Conservation (phyloP, 495 filamentous ascomycete genomes). For the Copromyces sp. region DNA sequence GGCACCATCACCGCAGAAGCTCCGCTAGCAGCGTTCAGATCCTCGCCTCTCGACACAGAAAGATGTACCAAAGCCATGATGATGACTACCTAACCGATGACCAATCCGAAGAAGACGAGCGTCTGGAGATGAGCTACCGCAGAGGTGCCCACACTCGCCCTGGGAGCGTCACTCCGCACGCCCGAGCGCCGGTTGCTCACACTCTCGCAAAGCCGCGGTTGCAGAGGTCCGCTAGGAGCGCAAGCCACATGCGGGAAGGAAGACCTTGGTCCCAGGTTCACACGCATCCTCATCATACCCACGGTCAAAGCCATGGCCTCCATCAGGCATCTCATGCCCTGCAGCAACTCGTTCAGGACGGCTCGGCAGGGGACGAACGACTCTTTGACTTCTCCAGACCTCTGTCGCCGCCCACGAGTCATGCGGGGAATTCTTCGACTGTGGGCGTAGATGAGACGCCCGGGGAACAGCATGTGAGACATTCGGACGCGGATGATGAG, state of each 20-base stretch:
- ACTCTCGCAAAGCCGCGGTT: conserved; percentile 11
- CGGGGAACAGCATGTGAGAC: not conserved
- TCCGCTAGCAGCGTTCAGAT: conserved; percentile 22
- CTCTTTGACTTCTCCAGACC: conserved; percentile 26
- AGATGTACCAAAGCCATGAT: conserved; percentile 8
- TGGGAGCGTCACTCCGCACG: conserved; percentile 20
- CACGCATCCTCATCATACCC: conserved; percentile 1
- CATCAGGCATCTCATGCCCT: conserved; percentile 5
- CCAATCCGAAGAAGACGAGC: conserved; percentile 33
- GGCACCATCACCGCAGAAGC: conserved; percentile 10
- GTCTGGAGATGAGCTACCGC: conserved; percentile 27
- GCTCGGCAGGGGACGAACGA: not conserved
- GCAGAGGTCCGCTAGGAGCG: conserved; percentile 19
- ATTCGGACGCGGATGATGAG: not conserved
- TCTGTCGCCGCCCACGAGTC: conserved; percentile 11
- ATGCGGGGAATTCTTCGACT: conserved; percentile 9
- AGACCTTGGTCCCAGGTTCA: conserved; percentile 8
- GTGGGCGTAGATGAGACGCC: conserved; percentile 5
- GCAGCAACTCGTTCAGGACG: conserved; percentile 9
- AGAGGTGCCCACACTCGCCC: conserved; percentile 5
- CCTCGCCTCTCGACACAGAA: conserved; percentile 14
- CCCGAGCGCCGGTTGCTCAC: conserved; percentile 4
- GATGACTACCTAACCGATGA: conserved; percentile 21
- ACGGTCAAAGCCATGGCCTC: not conserved
- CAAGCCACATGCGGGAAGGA: conserved; percentile 13